Evolutionary conservation across 306 rosid genomes (phyloP).

Genomic region (Prunus mume): DNA sequence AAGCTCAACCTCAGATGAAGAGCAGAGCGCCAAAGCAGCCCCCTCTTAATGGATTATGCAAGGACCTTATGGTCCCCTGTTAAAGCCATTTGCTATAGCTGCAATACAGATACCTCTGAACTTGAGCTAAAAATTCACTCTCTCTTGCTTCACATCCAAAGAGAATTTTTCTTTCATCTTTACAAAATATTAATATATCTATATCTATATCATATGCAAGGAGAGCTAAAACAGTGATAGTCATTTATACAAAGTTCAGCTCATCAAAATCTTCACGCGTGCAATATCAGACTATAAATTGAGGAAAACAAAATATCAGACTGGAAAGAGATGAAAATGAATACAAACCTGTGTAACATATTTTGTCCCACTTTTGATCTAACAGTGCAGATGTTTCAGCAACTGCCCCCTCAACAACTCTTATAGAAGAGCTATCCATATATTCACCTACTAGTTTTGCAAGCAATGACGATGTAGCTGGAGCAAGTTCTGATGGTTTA

Average conservation of each 20-base stretch:
- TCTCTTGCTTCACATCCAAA: too few species aligned
- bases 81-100: neutral
- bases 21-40: neutral
- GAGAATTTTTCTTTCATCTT: too few species aligned
- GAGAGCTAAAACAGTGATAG: neutral
- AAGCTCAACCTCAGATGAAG: neutral
- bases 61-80: neutral
- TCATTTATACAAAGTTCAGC: constrained; percentile 1
- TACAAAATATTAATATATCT: too few species aligned
- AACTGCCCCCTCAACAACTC: constrained; percentile 86
- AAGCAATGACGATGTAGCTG: constrained; percentile 83
- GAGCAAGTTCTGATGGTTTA: constrained; percentile 92
- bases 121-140: too few species aligned
- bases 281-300: constrained; percentile 7
- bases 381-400: constrained; percentile 78
- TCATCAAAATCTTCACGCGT: constrained; percentile 13
- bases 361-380: constrained; percentile 99
- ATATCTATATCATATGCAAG: too few species aligned
- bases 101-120: neutral
- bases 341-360: constrained; percentile 84
- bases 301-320: constrained; percentile 18
- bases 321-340: constrained; percentile 13
- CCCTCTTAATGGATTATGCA: neutral
- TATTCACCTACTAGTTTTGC: constrained; percentile 64
- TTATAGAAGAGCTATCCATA: constrained; percentile 70